Conservation (phyloP, 352 stramenopile genomes). For the Pythium brachiatum region DNA sequence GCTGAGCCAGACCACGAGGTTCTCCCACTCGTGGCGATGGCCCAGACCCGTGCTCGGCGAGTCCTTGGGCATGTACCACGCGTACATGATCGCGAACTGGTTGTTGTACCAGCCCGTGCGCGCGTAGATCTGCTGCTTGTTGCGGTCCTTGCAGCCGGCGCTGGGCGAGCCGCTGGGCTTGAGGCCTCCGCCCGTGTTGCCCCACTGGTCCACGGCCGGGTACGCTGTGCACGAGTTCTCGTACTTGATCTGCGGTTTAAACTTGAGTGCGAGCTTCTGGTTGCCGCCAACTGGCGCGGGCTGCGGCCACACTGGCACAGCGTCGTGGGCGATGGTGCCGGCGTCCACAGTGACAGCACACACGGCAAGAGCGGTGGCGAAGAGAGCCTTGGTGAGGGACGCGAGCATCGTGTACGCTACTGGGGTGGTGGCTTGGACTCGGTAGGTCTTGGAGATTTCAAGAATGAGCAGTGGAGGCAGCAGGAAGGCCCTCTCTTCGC, state of each 20-base stretch:
- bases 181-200: conserved; percentile 30
- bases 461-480: background rate
- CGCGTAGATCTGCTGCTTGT: conserved; percentile 25
- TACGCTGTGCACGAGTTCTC: conserved; percentile 36
- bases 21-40: conserved; percentile 40
- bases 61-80: conserved; percentile 46
- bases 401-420: background rate
- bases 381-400: conserved; percentile 3
- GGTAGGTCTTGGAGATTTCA: background rate
- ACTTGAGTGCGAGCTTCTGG: conserved; percentile 31
- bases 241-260: conserved; percentile 32
- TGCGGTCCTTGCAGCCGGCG: conserved; percentile 21
- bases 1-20: conserved; percentile 41
- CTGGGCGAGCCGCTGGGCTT: conserved; percentile 28
- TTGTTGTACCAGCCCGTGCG: conserved; percentile 28
- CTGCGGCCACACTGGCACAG: conserved; percentile 27
- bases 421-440: background rate
- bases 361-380: conserved; percentile 11
- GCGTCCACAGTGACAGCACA: conserved; percentile 9
- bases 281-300: conserved; percentile 15
- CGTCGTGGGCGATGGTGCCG: conserved; percentile 24
- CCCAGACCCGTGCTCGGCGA: conserved; percentile 28
- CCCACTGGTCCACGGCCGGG: conserved; percentile 32
- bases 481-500: too few relatives aligned
- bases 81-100: conserved; percentile 33